phyloP scores from a whole-genome alignment of 176 grass and related monocot species.

The Areca catechu region DNA sequence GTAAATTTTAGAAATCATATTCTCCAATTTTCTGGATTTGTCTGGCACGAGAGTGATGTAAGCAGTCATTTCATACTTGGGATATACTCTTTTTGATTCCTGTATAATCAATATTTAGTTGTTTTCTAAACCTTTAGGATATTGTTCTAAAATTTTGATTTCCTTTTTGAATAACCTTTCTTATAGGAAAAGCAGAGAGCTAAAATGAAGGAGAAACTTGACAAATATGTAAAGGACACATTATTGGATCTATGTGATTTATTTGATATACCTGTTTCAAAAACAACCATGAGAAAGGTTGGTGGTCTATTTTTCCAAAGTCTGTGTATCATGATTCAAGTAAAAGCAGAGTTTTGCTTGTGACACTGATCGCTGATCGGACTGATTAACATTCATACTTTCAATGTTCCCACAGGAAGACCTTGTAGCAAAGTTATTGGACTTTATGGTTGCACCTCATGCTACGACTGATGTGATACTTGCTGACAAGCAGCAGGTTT shows the following conservation, averaged over 20 bases:
- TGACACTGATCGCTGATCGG: too few species aligned
- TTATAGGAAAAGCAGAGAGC: slow-evolving; percentile 92
- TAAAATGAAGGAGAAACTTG: slow-evolving; percentile 95
- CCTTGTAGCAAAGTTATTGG: slow-evolving; percentile 72
- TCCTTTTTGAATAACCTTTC: slow-evolving; percentile 1
- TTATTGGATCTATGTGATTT: slow-evolving; percentile 77
- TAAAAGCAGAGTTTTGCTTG: slow-evolving; percentile 1
- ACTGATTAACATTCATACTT: too few species aligned
- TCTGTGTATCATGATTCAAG: too few species aligned
- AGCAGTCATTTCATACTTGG: slow-evolving; percentile 21
- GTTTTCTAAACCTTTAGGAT: too few species aligned
- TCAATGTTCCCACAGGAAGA: slow-evolving; percentile 54
- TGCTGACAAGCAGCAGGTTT: slow-evolving; percentile 43
- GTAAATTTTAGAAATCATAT: slow-evolving; percentile 54
- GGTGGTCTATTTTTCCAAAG: slow-evolving; percentile 1
- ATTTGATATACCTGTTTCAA: slow-evolving; percentile 73
- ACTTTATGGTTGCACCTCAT: slow-evolving; percentile 87
- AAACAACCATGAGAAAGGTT: slow-evolving; percentile 75
- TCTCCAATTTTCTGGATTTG: slow-evolving; percentile 69
- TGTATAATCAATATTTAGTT: too few species aligned
- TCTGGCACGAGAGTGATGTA: slow-evolving; percentile 72
- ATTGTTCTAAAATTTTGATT: too few species aligned
- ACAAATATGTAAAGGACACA: slow-evolving; percentile 79
- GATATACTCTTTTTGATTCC: too few species aligned
- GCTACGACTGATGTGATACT: slow-evolving; percentile 28